A percentile compares a stretch with the other conserved stretches of the same genome.
Conservation (phyloP, 2,329 filamentous ascomycete genomes). For the Pseudocercospora vitis region DNA sequence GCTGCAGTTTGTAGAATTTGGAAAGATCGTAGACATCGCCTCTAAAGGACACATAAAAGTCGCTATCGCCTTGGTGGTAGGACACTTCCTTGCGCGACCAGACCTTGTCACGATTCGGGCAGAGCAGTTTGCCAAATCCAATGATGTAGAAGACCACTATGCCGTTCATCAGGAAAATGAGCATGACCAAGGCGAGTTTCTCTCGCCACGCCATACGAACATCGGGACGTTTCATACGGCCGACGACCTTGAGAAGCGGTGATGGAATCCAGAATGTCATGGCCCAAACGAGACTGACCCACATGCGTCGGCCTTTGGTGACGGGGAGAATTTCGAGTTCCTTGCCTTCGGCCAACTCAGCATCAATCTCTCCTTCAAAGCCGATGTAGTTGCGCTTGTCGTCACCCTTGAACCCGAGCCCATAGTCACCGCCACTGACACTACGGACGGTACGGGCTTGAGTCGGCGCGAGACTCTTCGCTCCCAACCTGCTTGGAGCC, state of each 20-base stretch:
- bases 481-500: conserved; percentile 45
- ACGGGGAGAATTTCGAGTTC: conserved; percentile 70
- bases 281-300: conserved; percentile 81
- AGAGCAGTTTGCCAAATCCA: conserved; percentile 77
- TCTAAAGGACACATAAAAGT: conserved; percentile 84
- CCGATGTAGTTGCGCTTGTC: conserved; percentile 66
- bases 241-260: conserved; percentile 72
- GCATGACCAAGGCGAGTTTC: conserved; percentile 77
- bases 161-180: conserved; percentile 81
- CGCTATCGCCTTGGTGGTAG: conserved; percentile 67
- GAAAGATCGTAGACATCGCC: conserved; percentile 90
- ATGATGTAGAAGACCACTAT: conserved; percentile 90
- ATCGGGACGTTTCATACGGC: conserved; percentile 95
- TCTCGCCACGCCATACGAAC: conserved; percentile 97
- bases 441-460: conserved; percentile 53
- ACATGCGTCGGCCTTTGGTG: conserved; percentile 65
- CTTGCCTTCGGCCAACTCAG: conserved; percentile 74
- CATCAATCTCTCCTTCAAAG: conserved; percentile 74
- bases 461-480: conserved; percentile 57
- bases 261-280: conserved; percentile 95
- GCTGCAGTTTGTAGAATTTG: conserved; percentile 81
- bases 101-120: conserved; percentile 87
- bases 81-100: conserved; percentile 72
- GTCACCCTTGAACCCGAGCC: conserved; percentile 83
- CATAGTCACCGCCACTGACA: conserved; percentile 72